phyloP scores from a whole-genome alignment of 2,329 filamentous ascomycete genomes.

The Pyrenophora graminea region DNA sequence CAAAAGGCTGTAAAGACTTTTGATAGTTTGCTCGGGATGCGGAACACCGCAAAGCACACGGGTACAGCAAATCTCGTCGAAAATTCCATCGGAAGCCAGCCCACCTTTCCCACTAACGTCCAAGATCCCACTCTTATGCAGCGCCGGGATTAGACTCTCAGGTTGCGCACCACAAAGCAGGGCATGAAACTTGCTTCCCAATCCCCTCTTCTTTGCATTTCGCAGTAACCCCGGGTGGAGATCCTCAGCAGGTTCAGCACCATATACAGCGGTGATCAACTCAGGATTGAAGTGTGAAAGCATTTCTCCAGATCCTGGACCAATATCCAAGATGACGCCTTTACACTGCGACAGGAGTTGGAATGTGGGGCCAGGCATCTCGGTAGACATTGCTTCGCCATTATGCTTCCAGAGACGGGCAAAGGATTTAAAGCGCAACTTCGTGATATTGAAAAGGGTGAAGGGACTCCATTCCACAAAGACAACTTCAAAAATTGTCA shows the following conservation, averaged over 20 bases:
- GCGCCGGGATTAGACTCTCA: conserved; percentile 51
- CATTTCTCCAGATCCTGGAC: conserved; percentile 58
- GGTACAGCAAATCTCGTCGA: conserved; percentile 60
- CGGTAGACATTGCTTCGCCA: conserved; percentile 42
- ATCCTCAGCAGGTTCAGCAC: conserved; percentile 57
- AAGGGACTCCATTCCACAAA: conserved; percentile 34
- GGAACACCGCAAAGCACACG: conserved; percentile 62
- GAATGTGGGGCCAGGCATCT: conserved; percentile 41
- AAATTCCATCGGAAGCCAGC: conserved; percentile 46
- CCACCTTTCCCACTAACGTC: conserved; percentile 26
- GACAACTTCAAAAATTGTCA: conserved; percentile 40
- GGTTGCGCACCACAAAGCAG: conserved; percentile 55
- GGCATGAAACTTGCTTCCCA: conserved; percentile 56
- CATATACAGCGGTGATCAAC: conserved; percentile 56
- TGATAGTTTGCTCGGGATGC: conserved; percentile 50
- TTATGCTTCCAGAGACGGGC: conserved; percentile 43
- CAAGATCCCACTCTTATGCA: conserved; percentile 50
- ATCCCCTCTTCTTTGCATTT: conserved; percentile 48
- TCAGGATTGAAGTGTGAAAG: conserved; percentile 51
- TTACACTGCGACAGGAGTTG: conserved; percentile 33
- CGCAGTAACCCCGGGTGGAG: conserved; percentile 53
- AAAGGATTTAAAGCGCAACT: conserved; percentile 40
- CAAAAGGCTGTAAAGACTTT: conserved; percentile 55
- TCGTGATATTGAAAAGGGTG: conserved; percentile 35
- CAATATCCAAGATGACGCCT: conserved; percentile 47